Conservation (phyloP, 2,329 filamentous ascomycete genomes). For the Aspergillus jensenii region DNA sequence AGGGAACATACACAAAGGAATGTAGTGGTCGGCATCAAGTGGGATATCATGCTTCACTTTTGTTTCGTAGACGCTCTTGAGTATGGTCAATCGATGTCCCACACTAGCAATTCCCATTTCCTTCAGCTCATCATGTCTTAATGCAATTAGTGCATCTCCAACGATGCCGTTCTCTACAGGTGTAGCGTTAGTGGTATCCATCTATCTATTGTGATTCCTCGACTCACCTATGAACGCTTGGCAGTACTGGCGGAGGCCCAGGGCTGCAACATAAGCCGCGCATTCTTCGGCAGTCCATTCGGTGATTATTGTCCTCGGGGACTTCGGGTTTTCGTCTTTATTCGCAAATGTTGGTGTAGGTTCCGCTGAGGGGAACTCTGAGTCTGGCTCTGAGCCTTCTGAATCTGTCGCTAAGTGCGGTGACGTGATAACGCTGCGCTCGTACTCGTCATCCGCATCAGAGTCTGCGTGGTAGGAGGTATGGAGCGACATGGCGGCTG, state of each 20-base stretch:
- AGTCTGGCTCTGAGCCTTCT: conserved; percentile 57
- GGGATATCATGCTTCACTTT: conserved; percentile 92
- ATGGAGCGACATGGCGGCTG: conserved; percentile 42
- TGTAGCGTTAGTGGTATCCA: neutral
- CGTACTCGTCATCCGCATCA: conserved; percentile 66
- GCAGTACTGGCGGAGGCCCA: conserved; percentile 80
- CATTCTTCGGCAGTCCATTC: conserved; percentile 78
- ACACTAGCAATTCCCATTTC: conserved; percentile 92
- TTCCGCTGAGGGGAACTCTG: conserved; percentile 58
- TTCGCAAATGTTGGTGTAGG: conserved; percentile 63
- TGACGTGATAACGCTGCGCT: conserved; percentile 59
- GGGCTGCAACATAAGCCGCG: conserved; percentile 78
- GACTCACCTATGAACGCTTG: conserved; percentile 77
- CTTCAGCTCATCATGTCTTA: conserved; percentile 91
- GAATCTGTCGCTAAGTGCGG: conserved; percentile 58
- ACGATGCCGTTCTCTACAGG: conserved; percentile 86
- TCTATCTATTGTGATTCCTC: neutral
- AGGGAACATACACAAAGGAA: conserved; percentile 74
- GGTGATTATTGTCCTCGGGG: conserved; percentile 57
- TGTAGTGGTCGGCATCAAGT: conserved; percentile 88
- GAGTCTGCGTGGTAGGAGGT: conserved; percentile 61
- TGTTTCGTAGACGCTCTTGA: conserved; percentile 94
- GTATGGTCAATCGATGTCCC: conserved; percentile 88
- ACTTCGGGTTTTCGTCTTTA: conserved; percentile 50
- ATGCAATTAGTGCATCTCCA: conserved; percentile 82